Percentiles rank a stretch among this genome's conserved stretches.
Conservation (phyloP, 192 early-diverging fungal genomes). For the Coemansia sp. region DNA sequence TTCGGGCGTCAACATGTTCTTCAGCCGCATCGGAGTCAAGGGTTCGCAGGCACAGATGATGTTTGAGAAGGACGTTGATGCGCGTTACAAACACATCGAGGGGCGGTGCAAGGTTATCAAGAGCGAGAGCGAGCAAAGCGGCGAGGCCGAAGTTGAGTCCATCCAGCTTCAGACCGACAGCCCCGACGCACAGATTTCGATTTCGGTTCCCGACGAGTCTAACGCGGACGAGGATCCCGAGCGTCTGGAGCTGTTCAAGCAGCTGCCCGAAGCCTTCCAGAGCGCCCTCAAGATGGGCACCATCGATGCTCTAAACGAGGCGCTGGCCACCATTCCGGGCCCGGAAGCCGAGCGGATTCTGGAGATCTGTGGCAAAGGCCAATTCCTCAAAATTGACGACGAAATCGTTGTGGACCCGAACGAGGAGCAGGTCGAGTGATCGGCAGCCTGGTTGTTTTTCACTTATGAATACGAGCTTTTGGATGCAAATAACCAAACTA, state of each 20-base stretch:
- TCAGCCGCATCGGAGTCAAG: conserved; percentile 56
- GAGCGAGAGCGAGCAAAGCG: conserved; percentile 51
- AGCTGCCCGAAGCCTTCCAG: conserved; percentile 68
- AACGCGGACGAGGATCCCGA: conserved; percentile 54
- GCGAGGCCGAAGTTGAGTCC: conserved; percentile 54
- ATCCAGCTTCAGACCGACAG: conserved; percentile 69
- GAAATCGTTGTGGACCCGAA: conserved; percentile 45
- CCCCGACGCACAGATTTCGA: conserved; percentile 65
- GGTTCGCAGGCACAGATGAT: conserved; percentile 63
- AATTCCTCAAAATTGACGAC: conserved; percentile 57
- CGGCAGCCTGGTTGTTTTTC: no score
- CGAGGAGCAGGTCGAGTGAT: conserved; percentile 11
- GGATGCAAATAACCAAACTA: neutral
- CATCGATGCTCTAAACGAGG: conserved; percentile 79
- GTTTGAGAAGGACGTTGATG: conserved; percentile 81
- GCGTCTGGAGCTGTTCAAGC: conserved; percentile 64
- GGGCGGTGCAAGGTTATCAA: conserved; percentile 67
- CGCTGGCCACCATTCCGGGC: conserved; percentile 62
- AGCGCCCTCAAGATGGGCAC: conserved; percentile 71
- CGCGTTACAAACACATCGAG: conserved; percentile 77
- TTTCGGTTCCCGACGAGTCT: conserved; percentile 62
- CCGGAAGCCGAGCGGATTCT: conserved; percentile 77
- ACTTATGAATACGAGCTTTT: no score
- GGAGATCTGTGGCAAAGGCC: conserved; percentile 64
- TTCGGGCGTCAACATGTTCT: conserved; percentile 82